These are phyloP conservation scores for Oxytropis ochrocephala DNA, from an alignment of 306 rosid species.

Conservation along the genomic window DNA sequence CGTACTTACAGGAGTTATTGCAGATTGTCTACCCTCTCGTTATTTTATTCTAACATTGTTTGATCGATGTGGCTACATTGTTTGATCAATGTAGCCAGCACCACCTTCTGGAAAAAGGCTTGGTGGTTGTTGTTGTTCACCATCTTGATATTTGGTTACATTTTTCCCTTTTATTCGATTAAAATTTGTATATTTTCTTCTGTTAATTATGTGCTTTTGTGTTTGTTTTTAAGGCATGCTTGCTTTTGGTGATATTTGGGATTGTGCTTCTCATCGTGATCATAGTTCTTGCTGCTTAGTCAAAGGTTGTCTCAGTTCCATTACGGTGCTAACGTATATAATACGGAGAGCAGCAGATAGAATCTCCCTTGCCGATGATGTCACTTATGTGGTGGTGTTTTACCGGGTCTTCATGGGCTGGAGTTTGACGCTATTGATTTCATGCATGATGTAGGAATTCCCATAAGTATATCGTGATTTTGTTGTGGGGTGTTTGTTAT, in stretches of 20 bases:
- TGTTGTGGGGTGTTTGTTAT: conserved; percentile 16
- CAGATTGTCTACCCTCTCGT: not conserved
- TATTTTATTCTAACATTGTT: not conserved
- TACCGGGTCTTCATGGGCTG: conserved; percentile 20
- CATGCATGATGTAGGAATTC: conserved; percentile 18
- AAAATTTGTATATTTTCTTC: not conserved
- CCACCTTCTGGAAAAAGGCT: not conserved
- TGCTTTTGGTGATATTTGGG: conserved; percentile 96
- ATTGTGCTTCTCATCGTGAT: conserved; percentile 87
- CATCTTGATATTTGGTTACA: conserved; percentile 3
- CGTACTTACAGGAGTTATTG: not conserved
- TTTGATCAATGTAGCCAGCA: not conserved
- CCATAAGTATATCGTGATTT: conserved; percentile 20
- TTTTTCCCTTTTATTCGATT: not conserved
- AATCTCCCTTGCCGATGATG: conserved; percentile 25
- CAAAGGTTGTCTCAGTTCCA: conserved; percentile 15
- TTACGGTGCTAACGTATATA: conserved; percentile 18
- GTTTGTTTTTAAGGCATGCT: conserved; percentile 50
- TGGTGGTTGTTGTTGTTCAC: not conserved
- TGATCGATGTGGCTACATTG: not conserved
- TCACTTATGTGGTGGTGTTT: conserved; percentile 22
- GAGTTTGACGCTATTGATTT: conserved; percentile 19
- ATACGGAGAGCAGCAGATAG: conserved; percentile 18
- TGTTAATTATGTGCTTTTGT: not conserved
- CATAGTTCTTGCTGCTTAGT: conserved; percentile 79